Percentiles rank a stretch among this genome's conserved stretches.
Conservation (phyloP, 805 yeast species). For the Metschnikowia picachoensis region DNA sequence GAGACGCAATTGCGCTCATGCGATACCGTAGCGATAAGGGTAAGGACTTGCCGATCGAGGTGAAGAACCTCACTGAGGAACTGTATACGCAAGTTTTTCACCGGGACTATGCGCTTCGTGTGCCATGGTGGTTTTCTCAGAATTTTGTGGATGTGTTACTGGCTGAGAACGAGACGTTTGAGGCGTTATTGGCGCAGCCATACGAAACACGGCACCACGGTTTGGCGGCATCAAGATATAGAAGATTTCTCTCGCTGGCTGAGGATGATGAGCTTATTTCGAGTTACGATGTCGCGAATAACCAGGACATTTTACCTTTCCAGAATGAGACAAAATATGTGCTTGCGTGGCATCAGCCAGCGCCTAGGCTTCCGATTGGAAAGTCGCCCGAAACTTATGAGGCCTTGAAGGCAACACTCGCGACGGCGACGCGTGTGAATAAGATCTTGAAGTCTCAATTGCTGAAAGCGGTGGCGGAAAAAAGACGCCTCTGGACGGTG, state of each 20-base stretch:
- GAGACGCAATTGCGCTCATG: slow-evolving; percentile 30
- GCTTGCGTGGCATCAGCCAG: not conserved
- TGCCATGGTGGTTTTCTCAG: slow-evolving; percentile 42
- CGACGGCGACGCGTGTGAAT: slow-evolving; percentile 39
- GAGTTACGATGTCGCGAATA: slow-evolving; percentile 6
- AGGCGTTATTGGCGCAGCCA: slow-evolving; percentile 24
- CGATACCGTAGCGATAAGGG: slow-evolving; percentile 30
- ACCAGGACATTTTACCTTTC: slow-evolving; percentile 4
- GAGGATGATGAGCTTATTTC: slow-evolving; percentile 14
- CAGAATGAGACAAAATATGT: slow-evolving; percentile 7
- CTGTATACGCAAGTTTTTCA: slow-evolving; percentile 29
- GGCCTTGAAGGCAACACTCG: slow-evolving; percentile 27
- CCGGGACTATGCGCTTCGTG: slow-evolving; percentile 31
- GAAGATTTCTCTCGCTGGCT: slow-evolving; percentile 16
- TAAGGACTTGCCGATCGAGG: slow-evolving; percentile 23
- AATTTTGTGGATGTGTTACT: slow-evolving; percentile 25
- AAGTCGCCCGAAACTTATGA: slow-evolving; percentile 16
- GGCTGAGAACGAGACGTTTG: slow-evolving; percentile 17
- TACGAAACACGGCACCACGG: slow-evolving; percentile 32
- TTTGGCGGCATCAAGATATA: slow-evolving; percentile 33
- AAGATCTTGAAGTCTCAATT: slow-evolving; percentile 32
- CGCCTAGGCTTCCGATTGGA: not conserved
- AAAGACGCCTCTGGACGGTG: slow-evolving; percentile 36
- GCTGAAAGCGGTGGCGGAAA: slow-evolving; percentile 22
- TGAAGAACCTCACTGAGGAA: slow-evolving; percentile 26